Evolutionary conservation across 352 stramenopile species (phyloP), one percentile per base, ranked within the genome.

Genomic region (Phytophthora cajani): DNA sequence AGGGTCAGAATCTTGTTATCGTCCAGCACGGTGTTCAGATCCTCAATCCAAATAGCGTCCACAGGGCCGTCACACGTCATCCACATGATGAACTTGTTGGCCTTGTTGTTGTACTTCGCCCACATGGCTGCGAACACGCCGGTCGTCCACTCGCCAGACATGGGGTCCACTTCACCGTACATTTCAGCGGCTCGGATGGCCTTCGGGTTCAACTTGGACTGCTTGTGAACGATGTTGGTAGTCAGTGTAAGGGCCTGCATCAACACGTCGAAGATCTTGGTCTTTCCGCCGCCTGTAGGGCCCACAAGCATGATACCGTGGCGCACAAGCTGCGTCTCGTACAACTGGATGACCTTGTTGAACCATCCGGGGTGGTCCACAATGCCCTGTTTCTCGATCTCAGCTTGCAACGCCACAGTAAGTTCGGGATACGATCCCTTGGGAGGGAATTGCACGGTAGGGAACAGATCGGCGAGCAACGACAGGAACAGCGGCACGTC

Each of bases 241-340:
- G 90, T 98, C 50, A 96, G 82, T 19, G 97, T 98, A 11, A 99
- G 78, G 2, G 95, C 96, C 59, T 97, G 89, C 66, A 97, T 91
- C 4, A 99, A 65, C 30, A 97, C 97, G 61, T 98, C 95, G 66
- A 99, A 99, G 44, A 98, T 99, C 70, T 97, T 97, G 2, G 97
- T 99, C 81, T 99, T 99, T 19, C 97, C 98, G 44, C 97, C 97
- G 16, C 98, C 98, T 1, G 95, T 98, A 0, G 98, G 97, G 5
- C 98, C 97, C 9, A 99, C 96, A n/a, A 99, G 83, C 97, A 99
- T 99, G 80, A 99, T 99, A 8, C 97, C 98, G 71, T 99, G 97
- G 17, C 98, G 88, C 53, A 99, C 97, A 17, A 98, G 90, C 58
- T 98, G 98, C 2, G 97, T 99, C 66, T 99, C 97, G 72, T 99